Percentiles rank a stretch among this genome's conserved stretches.
These are phyloP conservation scores for Corrigiola litoralis DNA, from an alignment of 179 eudicot species.

Conservation along the genomic window DNA sequence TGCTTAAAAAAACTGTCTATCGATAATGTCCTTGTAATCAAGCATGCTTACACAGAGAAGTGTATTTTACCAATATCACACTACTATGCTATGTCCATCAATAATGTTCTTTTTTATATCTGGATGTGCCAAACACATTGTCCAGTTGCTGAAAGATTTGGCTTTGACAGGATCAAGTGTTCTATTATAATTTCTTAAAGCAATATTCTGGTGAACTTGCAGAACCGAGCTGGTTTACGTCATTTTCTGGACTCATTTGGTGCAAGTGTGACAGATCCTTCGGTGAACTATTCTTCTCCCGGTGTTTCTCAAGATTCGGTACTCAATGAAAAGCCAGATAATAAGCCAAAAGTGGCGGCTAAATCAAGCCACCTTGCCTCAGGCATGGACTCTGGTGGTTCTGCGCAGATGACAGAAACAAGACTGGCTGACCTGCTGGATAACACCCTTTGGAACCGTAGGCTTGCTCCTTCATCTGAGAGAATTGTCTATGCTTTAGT, in stretches of 20 bases:
- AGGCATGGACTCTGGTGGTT: conserved; percentile 49
- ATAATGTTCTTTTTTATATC: neutral
- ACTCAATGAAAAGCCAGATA: conserved; percentile 59
- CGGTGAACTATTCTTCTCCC: conserved; percentile 21
- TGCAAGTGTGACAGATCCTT: conserved; percentile 70
- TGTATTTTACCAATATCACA: too few species aligned
- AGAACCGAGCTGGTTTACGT: conserved; percentile 96
- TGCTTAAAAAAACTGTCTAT: too few species aligned
- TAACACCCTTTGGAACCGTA: conserved; percentile 94
- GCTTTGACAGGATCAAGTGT: neutral
- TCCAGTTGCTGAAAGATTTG: neutral
- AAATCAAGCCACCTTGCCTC: conserved; percentile 58
- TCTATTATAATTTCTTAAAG: too few species aligned
- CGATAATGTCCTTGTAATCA: too few species aligned
- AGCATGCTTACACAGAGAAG: too few species aligned
- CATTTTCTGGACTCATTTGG: conserved; percentile 97
- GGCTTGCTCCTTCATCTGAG: conserved; percentile 97
- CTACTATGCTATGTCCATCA: too few species aligned
- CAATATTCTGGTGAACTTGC: conserved; percentile 23
- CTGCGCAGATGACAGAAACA: conserved; percentile 70
- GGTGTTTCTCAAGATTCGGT: conserved; percentile 53
- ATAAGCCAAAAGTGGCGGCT: conserved; percentile 47
- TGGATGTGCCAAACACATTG: neutral
- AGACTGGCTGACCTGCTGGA: conserved; percentile 94
- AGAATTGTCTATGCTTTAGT: conserved; percentile 95